Evolutionary conservation across 1,284 basidiomycete species (phyloP).

Genomic region (Apiotrichum montevideense): DNA sequence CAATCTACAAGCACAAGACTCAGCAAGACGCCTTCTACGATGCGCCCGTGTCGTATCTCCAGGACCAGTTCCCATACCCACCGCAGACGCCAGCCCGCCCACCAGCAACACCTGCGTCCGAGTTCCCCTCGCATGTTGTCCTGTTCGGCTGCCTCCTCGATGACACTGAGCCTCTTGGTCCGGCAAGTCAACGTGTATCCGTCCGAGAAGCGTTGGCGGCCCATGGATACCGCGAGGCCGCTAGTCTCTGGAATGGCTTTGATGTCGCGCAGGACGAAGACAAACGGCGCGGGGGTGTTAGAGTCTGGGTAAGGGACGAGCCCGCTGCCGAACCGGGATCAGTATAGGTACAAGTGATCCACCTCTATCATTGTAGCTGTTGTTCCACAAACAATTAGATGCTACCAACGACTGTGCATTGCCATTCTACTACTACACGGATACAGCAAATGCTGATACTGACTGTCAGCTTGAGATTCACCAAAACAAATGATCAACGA

Average conservation of each 20-base stretch:
- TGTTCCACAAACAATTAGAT: not conserved
- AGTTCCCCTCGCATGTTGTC: slow-evolving; percentile 64
- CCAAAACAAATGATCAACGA: not conserved
- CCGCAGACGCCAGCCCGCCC: slow-evolving; percentile 48
- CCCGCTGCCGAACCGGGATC: no score
- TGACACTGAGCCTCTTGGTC: slow-evolving; percentile 38
- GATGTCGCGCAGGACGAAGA: slow-evolving; percentile 68
- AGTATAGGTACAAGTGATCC: no score
- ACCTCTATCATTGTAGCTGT: not conserved
- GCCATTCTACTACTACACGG: not conserved
- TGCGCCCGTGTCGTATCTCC: slow-evolving; percentile 61
- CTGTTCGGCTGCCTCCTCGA: slow-evolving; percentile 69
- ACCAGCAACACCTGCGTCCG: not conserved
- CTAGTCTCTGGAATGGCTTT: slow-evolving; percentile 57
- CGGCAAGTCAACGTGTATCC: not conserved
- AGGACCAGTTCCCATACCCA: slow-evolving; percentile 55
- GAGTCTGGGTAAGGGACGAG: slow-evolving; percentile 21
- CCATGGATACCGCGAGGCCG: slow-evolving; percentile 61
- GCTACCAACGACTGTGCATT: not conserved
- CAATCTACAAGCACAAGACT: slow-evolving; percentile 56
- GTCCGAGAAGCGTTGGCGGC: slow-evolving; percentile 53
- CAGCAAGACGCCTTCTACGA: slow-evolving; percentile 79
- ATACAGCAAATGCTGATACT: not conserved
- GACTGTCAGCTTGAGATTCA: not conserved
- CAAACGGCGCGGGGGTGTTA: slow-evolving; percentile 67